phyloP scores from a whole-genome alignment of 1,139 yeast species.

The Blastobotrys raffinosifermentans region DNA sequence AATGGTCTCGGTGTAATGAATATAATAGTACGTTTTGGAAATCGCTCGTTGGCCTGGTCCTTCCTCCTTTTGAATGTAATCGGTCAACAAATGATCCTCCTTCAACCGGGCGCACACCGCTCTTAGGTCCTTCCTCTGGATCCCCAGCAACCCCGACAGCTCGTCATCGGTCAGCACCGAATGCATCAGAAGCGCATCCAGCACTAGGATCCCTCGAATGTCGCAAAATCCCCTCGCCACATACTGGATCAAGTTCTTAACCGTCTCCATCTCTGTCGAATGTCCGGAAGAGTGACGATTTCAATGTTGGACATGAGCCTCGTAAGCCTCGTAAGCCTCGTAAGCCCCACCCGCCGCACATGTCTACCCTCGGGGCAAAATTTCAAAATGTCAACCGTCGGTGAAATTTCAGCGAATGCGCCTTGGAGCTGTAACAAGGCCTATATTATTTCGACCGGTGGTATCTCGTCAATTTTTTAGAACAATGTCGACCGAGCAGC shows the following conservation, averaged over 20 bases:
- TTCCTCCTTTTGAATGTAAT: conserved; percentile 76
- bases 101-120: conserved; percentile 73
- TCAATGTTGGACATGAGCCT: too few relatives aligned
- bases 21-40: conserved; percentile 75
- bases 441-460: too few relatives aligned
- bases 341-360: not conserved
- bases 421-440: too few relatives aligned
- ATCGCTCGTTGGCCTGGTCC: conserved; percentile 63
- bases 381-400: conserved; percentile 8
- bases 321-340: not conserved
- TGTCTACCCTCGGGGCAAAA: not conserved
- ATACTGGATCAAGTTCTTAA: conserved; percentile 40
- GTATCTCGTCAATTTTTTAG: too few relatives aligned
- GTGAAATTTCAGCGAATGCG: too few relatives aligned
- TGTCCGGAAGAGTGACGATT: too few relatives aligned
- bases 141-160: conserved; percentile 68
- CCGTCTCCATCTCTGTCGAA: conserved; percentile 32
- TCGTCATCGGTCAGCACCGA: conserved; percentile 95
- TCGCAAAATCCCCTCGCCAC: conserved; percentile 87
- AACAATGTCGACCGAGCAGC: too few relatives aligned
- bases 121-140: conserved; percentile 81
- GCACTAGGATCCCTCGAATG: conserved; percentile 70
- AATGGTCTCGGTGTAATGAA: conserved; percentile 88
- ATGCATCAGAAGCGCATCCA: conserved; percentile 88
- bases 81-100: conserved; percentile 60